Evolutionary conservation across 371 early-diverging fungal species (phyloP).

Genomic region (Mortierella sp.): DNA sequence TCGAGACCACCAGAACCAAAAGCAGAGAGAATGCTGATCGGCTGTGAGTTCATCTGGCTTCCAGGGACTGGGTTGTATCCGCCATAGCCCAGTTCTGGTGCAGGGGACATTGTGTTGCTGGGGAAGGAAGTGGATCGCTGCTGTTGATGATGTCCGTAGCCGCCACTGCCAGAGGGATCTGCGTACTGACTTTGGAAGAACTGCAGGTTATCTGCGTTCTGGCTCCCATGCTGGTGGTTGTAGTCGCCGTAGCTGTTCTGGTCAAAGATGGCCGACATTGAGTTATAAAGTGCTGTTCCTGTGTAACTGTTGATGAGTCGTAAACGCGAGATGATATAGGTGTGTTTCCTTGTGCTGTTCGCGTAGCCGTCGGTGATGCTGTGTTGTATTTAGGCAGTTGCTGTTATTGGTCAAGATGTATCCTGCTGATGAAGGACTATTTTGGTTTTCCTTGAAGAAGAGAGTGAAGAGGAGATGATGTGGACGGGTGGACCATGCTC

Average conservation of each 20-base stretch:
- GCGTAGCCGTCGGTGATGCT: background rate
- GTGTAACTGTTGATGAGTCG: background rate
- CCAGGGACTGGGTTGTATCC: conserved; percentile 60
- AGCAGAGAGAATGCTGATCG: conserved; percentile 61
- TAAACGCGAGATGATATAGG: conserved; percentile 1
- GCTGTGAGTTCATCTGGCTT: conserved; percentile 45
- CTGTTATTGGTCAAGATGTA: background rate
- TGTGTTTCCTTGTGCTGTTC: background rate
- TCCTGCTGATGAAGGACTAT: background rate
- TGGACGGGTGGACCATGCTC: too few relatives aligned
- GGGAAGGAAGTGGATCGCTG: conserved; percentile 41
- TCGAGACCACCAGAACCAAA: conserved; percentile 85
- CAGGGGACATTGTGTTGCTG: conserved; percentile 54
- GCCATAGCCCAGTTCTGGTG: conserved; percentile 66
- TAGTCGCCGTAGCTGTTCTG: conserved; percentile 46
- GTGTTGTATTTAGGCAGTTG: background rate
- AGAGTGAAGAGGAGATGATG: too few relatives aligned
- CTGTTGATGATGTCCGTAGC: conserved; percentile 60
- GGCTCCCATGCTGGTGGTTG: conserved; percentile 52
- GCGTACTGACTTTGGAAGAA: conserved; percentile 77
- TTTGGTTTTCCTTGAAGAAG: too few relatives aligned
- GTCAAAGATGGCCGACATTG: conserved; percentile 69
- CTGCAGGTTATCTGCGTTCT: conserved; percentile 64
- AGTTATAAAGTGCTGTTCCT: background rate
- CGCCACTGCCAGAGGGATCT: conserved; percentile 62